A percentile compares a stretch with the other conserved stretches of the same genome.
phyloP scores from a whole-genome alignment of 257 asterid genomes.

The Przewalskia tangutica region DNA sequence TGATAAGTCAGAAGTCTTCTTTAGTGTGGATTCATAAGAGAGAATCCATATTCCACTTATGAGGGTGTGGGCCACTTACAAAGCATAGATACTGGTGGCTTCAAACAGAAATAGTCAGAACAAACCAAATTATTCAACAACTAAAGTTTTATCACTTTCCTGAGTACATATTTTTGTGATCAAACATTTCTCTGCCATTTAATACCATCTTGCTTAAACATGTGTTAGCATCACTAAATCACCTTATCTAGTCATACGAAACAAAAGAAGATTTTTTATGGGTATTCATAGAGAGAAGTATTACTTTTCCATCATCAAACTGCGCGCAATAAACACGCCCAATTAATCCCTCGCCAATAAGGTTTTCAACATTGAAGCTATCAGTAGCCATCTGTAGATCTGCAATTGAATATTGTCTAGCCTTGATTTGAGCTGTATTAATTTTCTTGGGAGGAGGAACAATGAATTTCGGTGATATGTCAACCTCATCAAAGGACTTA shows the following conservation, averaged over 20 bases:
- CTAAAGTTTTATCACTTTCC: not conserved
- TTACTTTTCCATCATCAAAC: slow-evolving; percentile 71
- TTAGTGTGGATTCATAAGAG: not conserved
- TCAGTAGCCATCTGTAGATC: slow-evolving; percentile 92
- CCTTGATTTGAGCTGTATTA: slow-evolving; percentile 43
- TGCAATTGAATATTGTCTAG: slow-evolving; percentile 63
- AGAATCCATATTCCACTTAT: not conserved
- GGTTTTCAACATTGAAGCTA: slow-evolving; percentile 73
- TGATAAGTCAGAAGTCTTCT: not conserved
- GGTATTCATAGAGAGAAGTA: not conserved
- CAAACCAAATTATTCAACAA: not conserved
- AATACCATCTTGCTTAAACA: not conserved
- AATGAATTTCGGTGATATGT: slow-evolving; percentile 49
- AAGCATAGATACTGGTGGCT: not conserved
- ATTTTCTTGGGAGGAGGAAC: slow-evolving; percentile 54
- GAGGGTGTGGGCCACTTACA: not conserved
- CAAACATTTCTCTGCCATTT: not conserved
- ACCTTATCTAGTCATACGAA: not conserved
- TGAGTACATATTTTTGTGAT: not conserved
- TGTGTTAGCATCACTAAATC: not conserved
- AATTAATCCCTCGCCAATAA: slow-evolving; percentile 84
- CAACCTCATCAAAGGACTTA: slow-evolving; percentile 85
- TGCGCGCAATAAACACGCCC: slow-evolving; percentile 86
- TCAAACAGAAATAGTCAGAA: not conserved
- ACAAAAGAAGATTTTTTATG: not conserved